These are phyloP conservation scores for Mikania micrantha DNA, from an alignment of 129 eudicot species.

Conservation along the genomic window DNA sequence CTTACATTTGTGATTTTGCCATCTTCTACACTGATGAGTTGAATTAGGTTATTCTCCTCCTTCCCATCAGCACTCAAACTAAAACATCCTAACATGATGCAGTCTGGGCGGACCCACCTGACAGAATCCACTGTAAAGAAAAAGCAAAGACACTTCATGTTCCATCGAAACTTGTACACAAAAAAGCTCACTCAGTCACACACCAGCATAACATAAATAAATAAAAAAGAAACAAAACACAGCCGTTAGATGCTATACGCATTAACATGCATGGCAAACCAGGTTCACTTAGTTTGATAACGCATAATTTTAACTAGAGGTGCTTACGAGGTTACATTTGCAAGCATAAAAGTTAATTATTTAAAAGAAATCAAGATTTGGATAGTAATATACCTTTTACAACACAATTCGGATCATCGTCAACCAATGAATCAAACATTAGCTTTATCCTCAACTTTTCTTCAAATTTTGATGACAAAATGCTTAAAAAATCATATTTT, in stretches of 20 bases:
- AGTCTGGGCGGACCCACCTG: conserved; percentile 81
- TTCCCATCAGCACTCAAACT: conserved; percentile 39
- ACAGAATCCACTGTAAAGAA: conserved; percentile 61
- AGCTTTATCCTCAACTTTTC: conserved; percentile 50
- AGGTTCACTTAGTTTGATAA: not conserved
- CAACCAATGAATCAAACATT: conserved; percentile 42
- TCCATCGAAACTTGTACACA: conserved; percentile 11
- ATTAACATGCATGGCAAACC: not conserved
- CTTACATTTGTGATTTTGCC: conserved; percentile 51
- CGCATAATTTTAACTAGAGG: not conserved
- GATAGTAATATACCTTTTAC: conserved; percentile 46
- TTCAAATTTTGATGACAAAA: conserved; percentile 59
- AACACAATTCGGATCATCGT: conserved; percentile 29
- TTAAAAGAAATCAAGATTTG: conserved; percentile 1
- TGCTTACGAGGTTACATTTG: not conserved
- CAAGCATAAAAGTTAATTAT: conserved; percentile 1
- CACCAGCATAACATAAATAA: not conserved
- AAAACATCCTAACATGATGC: conserved; percentile 64
- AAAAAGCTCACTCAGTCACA: conserved; percentile 1
- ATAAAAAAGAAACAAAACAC: not conserved
- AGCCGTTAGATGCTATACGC: not conserved
- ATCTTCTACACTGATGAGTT: conserved; percentile 51
- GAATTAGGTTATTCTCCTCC: conserved; percentile 63
- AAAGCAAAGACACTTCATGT: conserved; percentile 13
- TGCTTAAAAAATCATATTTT: conserved; percentile 41